phyloP scores from a whole-genome alignment of 129 eudicot genomes.

The Kitagawia praeruptora region DNA sequence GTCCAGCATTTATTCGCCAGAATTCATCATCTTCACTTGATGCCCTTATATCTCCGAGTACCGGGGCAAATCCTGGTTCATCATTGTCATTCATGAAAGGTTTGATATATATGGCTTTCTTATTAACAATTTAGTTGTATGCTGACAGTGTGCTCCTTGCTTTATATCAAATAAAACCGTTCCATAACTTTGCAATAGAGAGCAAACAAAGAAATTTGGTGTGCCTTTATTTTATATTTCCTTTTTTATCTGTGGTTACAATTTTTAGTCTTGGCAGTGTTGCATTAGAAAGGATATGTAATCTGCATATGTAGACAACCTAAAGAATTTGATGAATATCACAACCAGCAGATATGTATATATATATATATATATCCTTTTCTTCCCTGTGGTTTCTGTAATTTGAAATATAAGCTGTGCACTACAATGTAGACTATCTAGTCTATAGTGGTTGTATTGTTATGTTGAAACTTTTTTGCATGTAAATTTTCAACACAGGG shows the following conservation, averaged over 20 bases:
- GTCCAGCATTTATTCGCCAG: neutral
- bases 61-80: slow-evolving; percentile 3
- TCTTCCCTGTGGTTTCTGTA: neutral
- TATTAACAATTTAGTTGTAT: neutral
- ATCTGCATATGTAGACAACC: neutral
- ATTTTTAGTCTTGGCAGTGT: neutral
- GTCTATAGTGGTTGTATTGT: neutral
- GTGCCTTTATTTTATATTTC: neutral
- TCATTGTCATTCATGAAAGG: slow-evolving; percentile 7
- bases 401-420: neutral
- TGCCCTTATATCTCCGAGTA: slow-evolving; percentile 3
- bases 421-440: neutral
- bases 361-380: neutral
- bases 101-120: neutral
- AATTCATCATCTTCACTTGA: slow-evolving; percentile 2
- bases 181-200: neutral
- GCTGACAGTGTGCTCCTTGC: neutral
- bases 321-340: neutral
- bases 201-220: neutral
- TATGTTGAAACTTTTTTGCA: neutral
- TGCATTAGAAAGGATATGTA: neutral
- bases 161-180: neutral
- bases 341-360: neutral
- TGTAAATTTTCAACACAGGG: slow-evolving; percentile 27
- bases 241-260: neutral